These are phyloP conservation scores for Xylaria grammica DNA, from an alignment of 495 filamentous ascomycete genomes.

Conservation along the genomic window DNA sequence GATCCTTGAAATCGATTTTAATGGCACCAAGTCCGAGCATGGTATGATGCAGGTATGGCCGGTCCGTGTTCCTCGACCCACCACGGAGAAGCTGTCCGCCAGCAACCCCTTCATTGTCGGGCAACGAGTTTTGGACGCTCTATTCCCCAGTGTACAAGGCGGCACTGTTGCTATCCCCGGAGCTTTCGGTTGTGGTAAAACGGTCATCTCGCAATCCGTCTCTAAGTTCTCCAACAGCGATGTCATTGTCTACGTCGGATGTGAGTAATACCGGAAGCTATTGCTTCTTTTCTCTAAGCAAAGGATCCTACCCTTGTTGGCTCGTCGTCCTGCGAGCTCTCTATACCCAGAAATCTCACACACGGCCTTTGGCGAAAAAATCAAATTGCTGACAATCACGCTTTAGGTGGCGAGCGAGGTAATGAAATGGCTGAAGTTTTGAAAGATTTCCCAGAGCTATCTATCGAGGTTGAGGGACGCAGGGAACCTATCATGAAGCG, in stretches of 20 bases:
- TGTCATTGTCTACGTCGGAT: conserved; percentile 98
- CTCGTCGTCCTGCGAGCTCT: background rate
- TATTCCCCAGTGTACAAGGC: conserved; percentile 97
- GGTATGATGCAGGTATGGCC: conserved; percentile 99
- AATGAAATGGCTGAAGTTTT: conserved; percentile 99
- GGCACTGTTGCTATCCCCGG: conserved; percentile 98
- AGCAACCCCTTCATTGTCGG: conserved; percentile 92
- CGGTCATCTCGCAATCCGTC: conserved; percentile 95
- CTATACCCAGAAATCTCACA: background rate
- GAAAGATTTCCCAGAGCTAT: conserved; percentile 99
- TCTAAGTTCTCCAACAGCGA: conserved; percentile 99
- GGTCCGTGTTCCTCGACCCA: conserved; percentile 93
- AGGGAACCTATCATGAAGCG: conserved; percentile 99
- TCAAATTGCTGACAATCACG: background rate
- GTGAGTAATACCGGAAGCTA: conserved; percentile 39
- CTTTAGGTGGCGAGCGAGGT: conserved; percentile 77
- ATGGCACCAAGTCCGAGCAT: conserved; percentile 90
- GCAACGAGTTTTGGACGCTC: conserved; percentile 92
- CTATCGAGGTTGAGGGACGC: conserved; percentile 87
- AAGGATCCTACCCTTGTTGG: background rate
- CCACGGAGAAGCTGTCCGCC: conserved; percentile 86
- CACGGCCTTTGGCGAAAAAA: background rate
- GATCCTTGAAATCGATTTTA: conserved; percentile 94
- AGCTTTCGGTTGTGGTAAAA: conserved; percentile 99
- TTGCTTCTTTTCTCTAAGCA: background rate